A percentile compares a stretch with the other conserved stretches of the same genome.
Evolutionary conservation across 441 rosid species (phyloP).

Genomic region (Pelargonium citronellum): DNA sequence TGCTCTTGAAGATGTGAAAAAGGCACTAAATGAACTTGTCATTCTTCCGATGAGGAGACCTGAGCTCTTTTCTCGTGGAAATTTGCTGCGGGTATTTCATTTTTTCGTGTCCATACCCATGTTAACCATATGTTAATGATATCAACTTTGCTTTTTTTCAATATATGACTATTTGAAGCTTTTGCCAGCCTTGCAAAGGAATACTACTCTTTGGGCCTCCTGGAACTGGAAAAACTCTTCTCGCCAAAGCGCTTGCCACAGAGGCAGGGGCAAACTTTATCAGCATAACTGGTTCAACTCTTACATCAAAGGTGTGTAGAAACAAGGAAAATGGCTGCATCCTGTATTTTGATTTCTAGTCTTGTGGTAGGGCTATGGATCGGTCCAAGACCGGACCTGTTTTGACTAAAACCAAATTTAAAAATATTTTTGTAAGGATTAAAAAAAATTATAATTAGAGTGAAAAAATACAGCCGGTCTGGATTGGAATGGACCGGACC

Average conservation of each 20-base stretch:
- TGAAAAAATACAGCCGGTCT: too few species aligned
- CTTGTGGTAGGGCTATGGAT: too few species aligned
- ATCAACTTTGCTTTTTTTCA: neutral
- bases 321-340: neutral
- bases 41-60: slow-evolving; percentile 98
- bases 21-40: slow-evolving; percentile 84
- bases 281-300: slow-evolving; percentile 91
- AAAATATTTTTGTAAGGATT: too few species aligned
- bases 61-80: slow-evolving; percentile 80
- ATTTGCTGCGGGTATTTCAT: slow-evolving; percentile 69
- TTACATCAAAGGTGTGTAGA: slow-evolving; percentile 76
- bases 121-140: neutral
- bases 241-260: slow-evolving; percentile 96
- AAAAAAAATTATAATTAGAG: too few species aligned
- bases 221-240: slow-evolving; percentile 97
- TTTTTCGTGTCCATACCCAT: slow-evolving; percentile 13
- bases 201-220: slow-evolving; percentile 97
- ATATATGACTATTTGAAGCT: slow-evolving; percentile 25
- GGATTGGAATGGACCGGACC: too few species aligned
- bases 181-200: slow-evolving; percentile 89
- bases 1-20: slow-evolving; percentile 92
- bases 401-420: too few species aligned
- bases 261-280: slow-evolving; percentile 97
- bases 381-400: too few species aligned
- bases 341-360: neutral